Conservation (phyloP, 1,284 basidiomycete genomes). For the Prillingera fragicola region DNA sequence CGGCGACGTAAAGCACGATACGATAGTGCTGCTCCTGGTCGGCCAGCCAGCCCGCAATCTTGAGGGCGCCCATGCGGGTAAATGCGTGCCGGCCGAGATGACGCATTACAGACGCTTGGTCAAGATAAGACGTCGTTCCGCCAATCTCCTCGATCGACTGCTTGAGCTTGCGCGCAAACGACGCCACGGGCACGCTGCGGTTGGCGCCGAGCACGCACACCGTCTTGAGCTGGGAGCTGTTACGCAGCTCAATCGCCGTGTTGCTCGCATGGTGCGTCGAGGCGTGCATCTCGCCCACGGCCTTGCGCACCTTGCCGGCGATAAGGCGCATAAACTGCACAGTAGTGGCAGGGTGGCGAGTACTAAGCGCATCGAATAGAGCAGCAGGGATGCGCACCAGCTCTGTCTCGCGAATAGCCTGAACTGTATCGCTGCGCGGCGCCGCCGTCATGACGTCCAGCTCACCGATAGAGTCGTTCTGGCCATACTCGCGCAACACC, state of each 20-base stretch:
- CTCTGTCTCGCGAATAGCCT: conserved; percentile 97
- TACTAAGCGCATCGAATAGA: conserved; percentile 92
- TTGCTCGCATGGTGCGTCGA: conserved; percentile 5
- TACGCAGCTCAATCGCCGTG: conserved; percentile 55
- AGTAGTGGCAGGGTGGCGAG: conserved; percentile 87
- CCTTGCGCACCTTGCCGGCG: conserved; percentile 80
- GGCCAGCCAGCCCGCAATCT: conserved; percentile 86
- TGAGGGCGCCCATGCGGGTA: conserved; percentile 84
- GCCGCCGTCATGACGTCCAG: conserved; percentile 96
- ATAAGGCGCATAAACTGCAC: conserved; percentile 93
- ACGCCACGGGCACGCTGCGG: conserved; percentile 75
- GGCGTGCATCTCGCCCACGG: conserved; percentile 57
- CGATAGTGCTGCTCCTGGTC: conserved; percentile 89
- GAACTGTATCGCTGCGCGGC: conserved; percentile 81
- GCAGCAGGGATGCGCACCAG: conserved; percentile 97
- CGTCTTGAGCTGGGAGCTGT: conserved; percentile 77
- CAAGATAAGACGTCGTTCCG: conserved; percentile 78
- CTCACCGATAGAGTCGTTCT: conserved; percentile 67
- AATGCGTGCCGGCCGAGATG: conserved; percentile 90
- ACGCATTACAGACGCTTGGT: conserved; percentile 82
- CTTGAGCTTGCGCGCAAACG: conserved; percentile 83
- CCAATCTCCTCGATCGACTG: conserved; percentile 79
- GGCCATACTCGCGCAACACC: conserved; percentile 89
- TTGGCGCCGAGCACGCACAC: conserved; percentile 53
- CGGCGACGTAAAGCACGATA: conserved; percentile 87